Base-by-base conservation (phyloP, 495 filamentous ascomycete species). In the Terfezia boudieri region DNA sequence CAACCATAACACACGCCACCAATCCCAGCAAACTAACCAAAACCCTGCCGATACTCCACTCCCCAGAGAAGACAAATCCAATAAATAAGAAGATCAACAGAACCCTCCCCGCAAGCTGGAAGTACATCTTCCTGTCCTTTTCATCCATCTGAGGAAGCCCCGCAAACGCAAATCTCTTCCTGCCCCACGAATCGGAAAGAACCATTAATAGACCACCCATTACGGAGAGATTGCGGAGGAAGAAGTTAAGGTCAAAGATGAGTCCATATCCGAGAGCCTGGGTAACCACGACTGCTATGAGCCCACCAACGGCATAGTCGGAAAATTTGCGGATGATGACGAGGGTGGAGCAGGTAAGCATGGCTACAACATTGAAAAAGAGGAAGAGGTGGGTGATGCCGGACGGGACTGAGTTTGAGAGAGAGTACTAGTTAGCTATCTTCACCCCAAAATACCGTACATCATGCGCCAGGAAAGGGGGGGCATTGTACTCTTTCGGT, bases 111-210 rank as follows among this genome's bases (percentile, higher is more conserved):
- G 90, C 90, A 53, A 98, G 80, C 75, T 96, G 90, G 70, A 98
- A 88, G 73, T 98, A 98, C 86, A 95, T 95, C 76, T 96, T 98
- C 67, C 86, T 82, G 68, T 98, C 92, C 77, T 95, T 95, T 75
- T 98, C 90, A 61, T 94, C 89, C 22, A 96, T 74, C 70, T 84
- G 77, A 53, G 90, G 90, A 55, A 98, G 73, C 43, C 90, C 90
- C 26, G 90, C 90, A 48, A 94, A 94, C 11, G 88, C 87, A 71
- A 95, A 94, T 68, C 79, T 82, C 78, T 95, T 95, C 67, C 89
- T 82, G 63, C 94, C 85, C 88, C 88, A 96, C 51, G 83, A 89
- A 71, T 98, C 90, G 16, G 88, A 95, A 12, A 98, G 74, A 4
- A 98, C 92, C 90, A 98, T 95, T 50, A 98, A 74, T 46, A 98